A percentile compares a stretch with the other conserved stretches of the same genome.
phyloP scores from a whole-genome alignment of 495 filamentous ascomycete species.

The Aspergillus campestris region DNA sequence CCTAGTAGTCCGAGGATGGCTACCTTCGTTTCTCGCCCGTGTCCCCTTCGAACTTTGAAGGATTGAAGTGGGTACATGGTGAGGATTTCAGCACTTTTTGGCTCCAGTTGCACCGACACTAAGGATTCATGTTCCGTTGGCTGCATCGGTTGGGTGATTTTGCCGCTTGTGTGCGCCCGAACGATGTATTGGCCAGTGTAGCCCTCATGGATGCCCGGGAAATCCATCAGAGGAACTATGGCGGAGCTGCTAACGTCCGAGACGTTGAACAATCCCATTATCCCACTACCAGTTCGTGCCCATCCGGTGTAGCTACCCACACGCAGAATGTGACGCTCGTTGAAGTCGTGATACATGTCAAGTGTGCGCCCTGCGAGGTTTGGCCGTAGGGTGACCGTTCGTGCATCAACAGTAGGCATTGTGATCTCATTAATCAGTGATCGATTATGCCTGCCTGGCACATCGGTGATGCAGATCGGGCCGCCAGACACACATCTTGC shows the following conservation, averaged over 20 bases:
- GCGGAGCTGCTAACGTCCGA: constrained; percentile 48
- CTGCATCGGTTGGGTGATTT: constrained; percentile 44
- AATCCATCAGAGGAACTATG: constrained; percentile 58
- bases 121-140: constrained; percentile 27
- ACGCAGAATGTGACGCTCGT: constrained; percentile 63
- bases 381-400: constrained; percentile 70
- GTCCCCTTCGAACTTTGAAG: constrained; percentile 27
- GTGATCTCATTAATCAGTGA: constrained; percentile 71
- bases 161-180: constrained; percentile 60
- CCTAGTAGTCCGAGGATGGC: constrained; percentile 74
- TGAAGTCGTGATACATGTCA: constrained; percentile 65
- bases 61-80: constrained; percentile 56
- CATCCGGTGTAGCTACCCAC: constrained; percentile 64
- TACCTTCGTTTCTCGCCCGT: constrained; percentile 27
- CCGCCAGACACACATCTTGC: constrained; percentile 85
- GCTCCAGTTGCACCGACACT: constrained; percentile 51
- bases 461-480: constrained; percentile 88
- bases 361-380: constrained; percentile 59
- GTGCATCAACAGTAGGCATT: constrained; percentile 52
- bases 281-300: constrained; percentile 58
- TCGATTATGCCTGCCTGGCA: constrained; percentile 70
- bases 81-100: constrained; percentile 73
- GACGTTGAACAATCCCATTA: constrained; percentile 82
- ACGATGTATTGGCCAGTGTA: constrained; percentile 52
- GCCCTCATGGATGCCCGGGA: constrained; percentile 54